Base-by-base conservation (phyloP, 108 stramenopile species). In the Craspedostauros australis region DNA sequence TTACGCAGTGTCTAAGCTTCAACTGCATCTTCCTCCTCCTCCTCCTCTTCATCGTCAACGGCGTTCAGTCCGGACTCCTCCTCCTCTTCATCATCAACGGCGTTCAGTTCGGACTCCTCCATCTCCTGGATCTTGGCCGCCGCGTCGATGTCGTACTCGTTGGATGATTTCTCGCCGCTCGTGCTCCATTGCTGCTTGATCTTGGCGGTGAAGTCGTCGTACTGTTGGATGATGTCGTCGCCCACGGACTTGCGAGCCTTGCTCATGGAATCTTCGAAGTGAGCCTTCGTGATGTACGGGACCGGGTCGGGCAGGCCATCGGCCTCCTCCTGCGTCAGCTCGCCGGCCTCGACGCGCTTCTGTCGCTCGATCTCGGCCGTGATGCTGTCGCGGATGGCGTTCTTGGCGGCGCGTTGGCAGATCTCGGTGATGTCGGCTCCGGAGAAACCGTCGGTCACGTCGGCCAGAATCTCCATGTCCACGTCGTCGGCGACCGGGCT, bases 391-490 rank as follows among this genome's bases (percentile, higher is more conserved):
- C 93, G 83, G 55, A 97, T 91, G 23, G 94, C 93, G 67, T 91
- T 91, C 82, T 95, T 97, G 11, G 94, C 90, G 1, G 94, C 93
- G 34, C 91, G 80, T 57, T 94, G 93, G 58, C 95, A 96, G 54
- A 98, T 95, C 66, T 95, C 97, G 30, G 95, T 89, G 60, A 98
- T 93, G 66, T 98, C 97, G 5, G 97, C 94, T 28, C 97, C 97
- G 39, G 93, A 91, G 60, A 96, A 96, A 7, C 94, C 94, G 23
- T 94, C 91, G 6, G 93, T 94, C 3, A 80, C 83, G 27, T 87
- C 79, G 0, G 93, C 89, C 18, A 98, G 68, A 29, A 76, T 68
- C 24, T 83, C 75, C 36, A 95, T 66, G 32, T 72, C 62, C 21
- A 98, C 72, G 34, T 82, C 77, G 5, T 87, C 81, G 32, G 72